phyloP scores from a whole-genome alignment of 768 basidiomycete species.

The Auriscalpium vulgare region DNA sequence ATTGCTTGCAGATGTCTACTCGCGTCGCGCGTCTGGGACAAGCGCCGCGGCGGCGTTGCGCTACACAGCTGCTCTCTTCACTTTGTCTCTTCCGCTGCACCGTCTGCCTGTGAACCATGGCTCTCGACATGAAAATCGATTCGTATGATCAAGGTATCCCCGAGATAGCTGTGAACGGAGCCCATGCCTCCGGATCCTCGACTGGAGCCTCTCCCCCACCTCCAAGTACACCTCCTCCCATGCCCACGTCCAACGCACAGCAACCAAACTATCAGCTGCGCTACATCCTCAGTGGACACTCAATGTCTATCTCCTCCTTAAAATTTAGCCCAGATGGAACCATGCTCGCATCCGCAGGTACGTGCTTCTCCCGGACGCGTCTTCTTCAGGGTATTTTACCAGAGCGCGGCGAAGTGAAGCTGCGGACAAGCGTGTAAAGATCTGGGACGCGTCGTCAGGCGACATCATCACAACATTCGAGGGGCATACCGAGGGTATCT shows the following conservation, averaged over 20 bases:
- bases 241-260: neutral
- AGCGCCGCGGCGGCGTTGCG: too few species aligned
- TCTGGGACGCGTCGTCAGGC: constrained; percentile 72
- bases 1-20: too few species aligned
- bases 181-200: neutral
- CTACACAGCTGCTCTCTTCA: neutral
- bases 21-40: too few species aligned
- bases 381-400: constrained; percentile 3
- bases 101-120: neutral
- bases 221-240: neutral
- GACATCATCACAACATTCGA: constrained; percentile 63
- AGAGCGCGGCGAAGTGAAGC: constrained; percentile 46
- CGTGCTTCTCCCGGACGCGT: constrained; percentile 19
- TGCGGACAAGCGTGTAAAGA: constrained; percentile 74
- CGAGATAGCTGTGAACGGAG: neutral
- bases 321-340: constrained; percentile 86
- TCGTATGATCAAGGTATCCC: too few species aligned
- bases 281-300: constrained; percentile 75
- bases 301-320: constrained; percentile 70
- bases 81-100: neutral
- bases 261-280: constrained; percentile 49
- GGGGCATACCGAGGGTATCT: constrained; percentile 78
- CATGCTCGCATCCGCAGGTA: constrained; percentile 79
- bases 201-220: neutral
- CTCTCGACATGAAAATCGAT: too few species aligned